Evolutionary conservation across 1,284 basidiomycete genomes (phyloP), one percentile per base, ranked within the genome.

Genomic region (Trichosporon faecale): DNA sequence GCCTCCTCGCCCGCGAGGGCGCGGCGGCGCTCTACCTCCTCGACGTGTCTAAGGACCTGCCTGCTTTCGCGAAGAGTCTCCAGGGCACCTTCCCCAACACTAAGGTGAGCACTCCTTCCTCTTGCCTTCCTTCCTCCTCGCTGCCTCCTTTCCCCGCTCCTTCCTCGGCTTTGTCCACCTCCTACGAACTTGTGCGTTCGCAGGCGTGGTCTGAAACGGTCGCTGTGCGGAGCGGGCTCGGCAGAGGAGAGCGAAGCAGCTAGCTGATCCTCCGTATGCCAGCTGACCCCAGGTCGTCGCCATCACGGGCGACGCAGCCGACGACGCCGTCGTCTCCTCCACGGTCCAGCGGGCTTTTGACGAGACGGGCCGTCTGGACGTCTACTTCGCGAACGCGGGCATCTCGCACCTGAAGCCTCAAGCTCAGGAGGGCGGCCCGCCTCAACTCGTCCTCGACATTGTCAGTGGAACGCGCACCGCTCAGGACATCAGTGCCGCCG

Each of bases 351-450:
- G 86, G 72, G 91, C 91, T 1, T 76, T 95, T 18, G 80, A 87
- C 49, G 94, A 97, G 73, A 90, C 94, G 77, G 93, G 93, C 2
- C 87, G 89, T 64, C 86, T 97, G 18, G 95, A 98, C 76, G 90
- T 96, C 74, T 97, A 95, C 86, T 97, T 94, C 79, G 95, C 95
- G 46, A 97, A 98, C 79, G 94, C 93, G 76, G 75, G 88, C 76
- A 25, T 75, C 35, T 40, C 65, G 57, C 67, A 69, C 64, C 68
- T 76, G 66, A 57, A 67, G 64, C 65, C 74, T 0, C 61, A 65
- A 31, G 61, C 61, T 2, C 9, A 16, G 25, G 61, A 68, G 67
- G 44, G 44, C 23, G 67, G 55, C 21, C 61, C 60, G 31, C 61
- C 25, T 6, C 33, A 64, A 37, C 29, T 64, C 29, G 14, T 31